Percentiles rank a stretch among this genome's conserved stretches.
Conservation (phyloP, 78 protist genomes). For the Neovahlkampfia damariscottae region DNA sequence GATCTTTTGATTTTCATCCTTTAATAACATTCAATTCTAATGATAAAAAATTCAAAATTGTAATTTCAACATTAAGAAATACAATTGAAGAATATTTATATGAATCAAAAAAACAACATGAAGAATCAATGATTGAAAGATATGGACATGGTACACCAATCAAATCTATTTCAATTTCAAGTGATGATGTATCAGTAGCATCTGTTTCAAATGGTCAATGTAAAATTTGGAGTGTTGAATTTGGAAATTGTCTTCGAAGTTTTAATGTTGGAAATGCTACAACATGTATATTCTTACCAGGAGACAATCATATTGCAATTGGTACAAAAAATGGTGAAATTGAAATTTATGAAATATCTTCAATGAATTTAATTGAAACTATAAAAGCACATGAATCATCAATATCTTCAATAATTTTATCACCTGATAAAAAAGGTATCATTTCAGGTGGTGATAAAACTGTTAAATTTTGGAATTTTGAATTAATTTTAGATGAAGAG, state of each 20-base stretch:
- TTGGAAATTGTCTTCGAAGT: neutral
- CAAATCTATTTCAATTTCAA: neutral
- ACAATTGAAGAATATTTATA: neutral
- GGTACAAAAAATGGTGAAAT: constrained; percentile 86
- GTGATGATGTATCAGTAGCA: neutral
- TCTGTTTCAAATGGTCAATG: neutral
- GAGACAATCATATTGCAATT: constrained; percentile 38
- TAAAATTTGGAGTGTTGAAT: neutral
- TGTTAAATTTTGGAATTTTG: constrained; percentile 86
- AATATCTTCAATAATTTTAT: constrained; percentile 35
- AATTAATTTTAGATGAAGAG: constrained; percentile 16
- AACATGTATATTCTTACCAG: constrained; percentile 8
- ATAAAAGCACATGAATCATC: constrained; percentile 63
- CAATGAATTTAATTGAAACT: constrained; percentile 31
- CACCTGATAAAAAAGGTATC: constrained; percentile 44
- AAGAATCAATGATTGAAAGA: neutral
- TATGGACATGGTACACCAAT: neutral
- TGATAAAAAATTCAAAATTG: neutral
- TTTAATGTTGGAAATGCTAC: neutral
- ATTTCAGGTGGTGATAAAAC: constrained; percentile 74
- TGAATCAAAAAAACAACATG: neutral
- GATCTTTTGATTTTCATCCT: constrained; percentile 21
- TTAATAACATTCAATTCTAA: neutral
- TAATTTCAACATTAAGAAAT: neutral
- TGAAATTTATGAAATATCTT: constrained; percentile 53